Conservation (phyloP, 2,329 filamentous ascomycete species). For the Boeremia lycopersici region DNA sequence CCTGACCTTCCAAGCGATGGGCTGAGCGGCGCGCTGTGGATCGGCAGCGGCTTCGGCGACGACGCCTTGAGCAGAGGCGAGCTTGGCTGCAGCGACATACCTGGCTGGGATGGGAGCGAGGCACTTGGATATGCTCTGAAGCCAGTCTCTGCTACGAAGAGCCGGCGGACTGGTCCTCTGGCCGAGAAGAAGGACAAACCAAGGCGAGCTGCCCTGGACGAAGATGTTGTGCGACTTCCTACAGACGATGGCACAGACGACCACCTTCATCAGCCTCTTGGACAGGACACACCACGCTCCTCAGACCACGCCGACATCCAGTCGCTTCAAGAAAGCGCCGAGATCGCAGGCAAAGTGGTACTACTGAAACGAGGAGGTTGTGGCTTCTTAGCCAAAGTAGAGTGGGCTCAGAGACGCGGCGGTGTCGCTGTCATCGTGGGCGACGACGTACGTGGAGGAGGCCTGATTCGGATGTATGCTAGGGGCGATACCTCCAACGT, state of each 20-base stretch:
- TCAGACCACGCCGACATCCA: constrained; percentile 81
- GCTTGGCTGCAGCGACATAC: constrained; percentile 92
- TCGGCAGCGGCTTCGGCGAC: constrained; percentile 88
- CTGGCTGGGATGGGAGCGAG: constrained; percentile 74
- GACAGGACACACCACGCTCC: constrained; percentile 22
- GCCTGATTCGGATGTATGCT: constrained; percentile 97
- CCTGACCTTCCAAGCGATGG: constrained; percentile 76
- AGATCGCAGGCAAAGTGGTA: constrained; percentile 92
- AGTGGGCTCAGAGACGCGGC: constrained; percentile 92
- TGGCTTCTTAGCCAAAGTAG: constrained; percentile 94
- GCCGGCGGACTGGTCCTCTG: constrained; percentile 9
- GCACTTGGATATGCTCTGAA: constrained; percentile 12
- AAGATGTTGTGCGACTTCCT: neutral
- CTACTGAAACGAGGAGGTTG: constrained; percentile 91
- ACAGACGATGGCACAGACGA: constrained; percentile 81
- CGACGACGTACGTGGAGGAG: constrained; percentile 87
- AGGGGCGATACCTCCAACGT: constrained; percentile 93
- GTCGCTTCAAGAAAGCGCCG: constrained; percentile 85
- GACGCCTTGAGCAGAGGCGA: constrained; percentile 74
- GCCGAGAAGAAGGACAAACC: constrained; percentile 15
- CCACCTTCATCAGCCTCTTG: constrained; percentile 67
- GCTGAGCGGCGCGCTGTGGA: constrained; percentile 88
- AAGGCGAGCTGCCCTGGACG: constrained; percentile 4
- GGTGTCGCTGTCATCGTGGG: constrained; percentile 91
- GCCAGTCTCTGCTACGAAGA: constrained; percentile 9